Percentiles rank a stretch among this genome's conserved stretches.
These are phyloP conservation scores for Wickerhamomyces tratensis DNA, from an alignment of 805 yeast genomes.

Conservation along the genomic window DNA sequence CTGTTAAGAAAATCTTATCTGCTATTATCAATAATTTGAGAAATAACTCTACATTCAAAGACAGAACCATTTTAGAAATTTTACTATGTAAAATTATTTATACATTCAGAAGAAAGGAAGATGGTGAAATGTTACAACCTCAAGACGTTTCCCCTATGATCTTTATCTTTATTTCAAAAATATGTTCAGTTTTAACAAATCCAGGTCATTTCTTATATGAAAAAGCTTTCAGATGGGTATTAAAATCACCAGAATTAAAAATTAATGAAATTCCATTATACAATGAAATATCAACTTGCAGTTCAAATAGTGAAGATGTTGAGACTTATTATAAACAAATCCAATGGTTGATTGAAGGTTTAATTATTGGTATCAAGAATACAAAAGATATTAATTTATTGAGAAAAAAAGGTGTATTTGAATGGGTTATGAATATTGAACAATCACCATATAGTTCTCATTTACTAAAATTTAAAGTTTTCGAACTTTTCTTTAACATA, in stretches of 20 bases:
- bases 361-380: slow-evolving; percentile 37
- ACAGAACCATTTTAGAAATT: slow-evolving; percentile 43
- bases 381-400: slow-evolving; percentile 44
- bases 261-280: slow-evolving; percentile 35
- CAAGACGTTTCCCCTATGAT: slow-evolving; percentile 33
- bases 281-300: slow-evolving; percentile 19
- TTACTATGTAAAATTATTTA: slow-evolving; percentile 33
- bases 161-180: slow-evolving; percentile 43
- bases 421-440: slow-evolving; percentile 50
- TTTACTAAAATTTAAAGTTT: slow-evolving; percentile 29
- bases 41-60: slow-evolving; percentile 38
- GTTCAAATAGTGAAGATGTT: slow-evolving; percentile 24
- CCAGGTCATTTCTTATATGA: slow-evolving; percentile 76
- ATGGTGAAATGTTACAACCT: slow-evolving; percentile 6
- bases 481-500: slow-evolving; percentile 33
- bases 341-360: slow-evolving; percentile 51
- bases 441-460: slow-evolving; percentile 39
- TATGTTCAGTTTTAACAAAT: slow-evolving; percentile 47
- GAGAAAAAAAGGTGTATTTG: slow-evolving; percentile 47
- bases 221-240: slow-evolving; percentile 53
- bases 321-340: slow-evolving; percentile 48
- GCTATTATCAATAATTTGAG: slow-evolving; percentile 35
- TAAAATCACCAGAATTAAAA: slow-evolving; percentile 32
- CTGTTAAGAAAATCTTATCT: slow-evolving; percentile 34
- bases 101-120: slow-evolving; percentile 18